Percentiles rank a stretch among this genome's conserved stretches.
Conservation (phyloP, 495 filamentous ascomycete species). For the Apiosordaria backusii region DNA sequence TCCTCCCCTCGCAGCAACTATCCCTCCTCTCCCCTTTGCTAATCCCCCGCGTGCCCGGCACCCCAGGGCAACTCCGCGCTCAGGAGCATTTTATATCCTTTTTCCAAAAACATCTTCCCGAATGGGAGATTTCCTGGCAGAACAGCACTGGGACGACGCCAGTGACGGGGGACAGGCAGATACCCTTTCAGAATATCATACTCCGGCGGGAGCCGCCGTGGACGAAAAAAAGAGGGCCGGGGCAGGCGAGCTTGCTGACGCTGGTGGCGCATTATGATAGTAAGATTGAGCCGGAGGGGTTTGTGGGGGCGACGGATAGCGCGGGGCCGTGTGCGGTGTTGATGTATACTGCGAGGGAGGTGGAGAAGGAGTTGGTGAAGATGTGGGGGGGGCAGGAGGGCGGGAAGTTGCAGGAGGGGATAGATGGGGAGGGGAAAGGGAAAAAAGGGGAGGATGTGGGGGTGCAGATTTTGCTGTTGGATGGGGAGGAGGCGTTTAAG, state of each 20-base stretch:
- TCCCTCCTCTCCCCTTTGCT: slow-evolving; percentile 75
- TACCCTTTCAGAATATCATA: slow-evolving; percentile 81
- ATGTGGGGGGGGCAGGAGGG: slow-evolving; percentile 36
- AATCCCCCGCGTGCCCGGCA: slow-evolving; percentile 77
- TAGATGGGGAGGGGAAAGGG: slow-evolving; percentile 27
- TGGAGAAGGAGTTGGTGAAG: slow-evolving; percentile 41
- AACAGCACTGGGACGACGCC: slow-evolving; percentile 78
- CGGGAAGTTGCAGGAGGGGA: slow-evolving; percentile 35
- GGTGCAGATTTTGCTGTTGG: slow-evolving; percentile 79
- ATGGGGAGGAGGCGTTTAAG: slow-evolving; percentile 87
- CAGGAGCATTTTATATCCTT: slow-evolving; percentile 75
- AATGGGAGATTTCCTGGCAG: slow-evolving; percentile 76
- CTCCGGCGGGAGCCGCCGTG: slow-evolving; percentile 79
- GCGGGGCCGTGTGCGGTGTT: slow-evolving; percentile 86
- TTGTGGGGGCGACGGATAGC: slow-evolving; percentile 86
- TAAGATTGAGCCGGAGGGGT: slow-evolving; percentile 68
- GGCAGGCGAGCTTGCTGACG: slow-evolving; percentile 67
- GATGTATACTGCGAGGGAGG: slow-evolving; percentile 56
- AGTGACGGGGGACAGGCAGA: slow-evolving; percentile 54
- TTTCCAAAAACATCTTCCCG: slow-evolving; percentile 64
- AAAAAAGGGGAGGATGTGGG: slow-evolving; percentile 50
- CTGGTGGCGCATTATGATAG: slow-evolving; percentile 95
- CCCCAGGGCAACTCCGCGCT: slow-evolving; percentile 61
- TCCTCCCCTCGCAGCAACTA: slow-evolving; percentile 45
- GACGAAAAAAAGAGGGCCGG: slow-evolving; percentile 46